These are phyloP conservation scores for Rhytidhysteron rufulum DNA, from an alignment of 2,329 filamentous ascomycete genomes.

Conservation along the genomic window DNA sequence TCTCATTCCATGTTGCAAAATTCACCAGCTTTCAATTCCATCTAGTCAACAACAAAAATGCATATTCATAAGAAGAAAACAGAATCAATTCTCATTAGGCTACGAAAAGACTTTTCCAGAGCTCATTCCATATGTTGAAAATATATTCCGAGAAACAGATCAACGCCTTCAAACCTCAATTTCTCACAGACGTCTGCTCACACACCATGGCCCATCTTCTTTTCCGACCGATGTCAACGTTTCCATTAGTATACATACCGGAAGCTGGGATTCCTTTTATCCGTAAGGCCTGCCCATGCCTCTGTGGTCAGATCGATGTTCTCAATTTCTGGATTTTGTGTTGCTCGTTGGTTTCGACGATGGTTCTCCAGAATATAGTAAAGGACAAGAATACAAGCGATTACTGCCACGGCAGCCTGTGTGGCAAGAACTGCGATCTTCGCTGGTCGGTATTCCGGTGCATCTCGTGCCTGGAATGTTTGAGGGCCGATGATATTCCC, in stretches of 20 bases:
- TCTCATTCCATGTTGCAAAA: too few species aligned
- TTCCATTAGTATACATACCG: background rate
- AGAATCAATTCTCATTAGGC: too few species aligned
- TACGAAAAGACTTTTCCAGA: too few species aligned
- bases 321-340: background rate
- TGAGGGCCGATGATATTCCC: conserved; percentile 1
- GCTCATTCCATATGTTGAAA: too few species aligned
- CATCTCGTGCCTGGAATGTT: conserved; percentile 1
- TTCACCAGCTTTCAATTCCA: too few species aligned
- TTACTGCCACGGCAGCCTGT: background rate
- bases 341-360: background rate
- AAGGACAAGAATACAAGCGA: background rate
- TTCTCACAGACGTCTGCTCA: too few species aligned
- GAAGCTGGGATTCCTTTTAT: background rate
- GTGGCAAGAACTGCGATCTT: background rate
- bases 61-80: too few species aligned
- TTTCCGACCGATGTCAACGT: too few species aligned
- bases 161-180: too few species aligned
- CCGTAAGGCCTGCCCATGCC: background rate
- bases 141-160: too few species aligned
- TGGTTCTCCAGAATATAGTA: background rate
- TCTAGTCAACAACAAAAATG: too few species aligned
- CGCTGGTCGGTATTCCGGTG: background rate
- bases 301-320: background rate
- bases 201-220: too few species aligned